A percentile compares a stretch with the other conserved stretches of the same genome.
These are phyloP conservation scores for Monascus purpureus DNA, from an alignment of 495 filamentous ascomycete genomes.

Conservation along the genomic window DNA sequence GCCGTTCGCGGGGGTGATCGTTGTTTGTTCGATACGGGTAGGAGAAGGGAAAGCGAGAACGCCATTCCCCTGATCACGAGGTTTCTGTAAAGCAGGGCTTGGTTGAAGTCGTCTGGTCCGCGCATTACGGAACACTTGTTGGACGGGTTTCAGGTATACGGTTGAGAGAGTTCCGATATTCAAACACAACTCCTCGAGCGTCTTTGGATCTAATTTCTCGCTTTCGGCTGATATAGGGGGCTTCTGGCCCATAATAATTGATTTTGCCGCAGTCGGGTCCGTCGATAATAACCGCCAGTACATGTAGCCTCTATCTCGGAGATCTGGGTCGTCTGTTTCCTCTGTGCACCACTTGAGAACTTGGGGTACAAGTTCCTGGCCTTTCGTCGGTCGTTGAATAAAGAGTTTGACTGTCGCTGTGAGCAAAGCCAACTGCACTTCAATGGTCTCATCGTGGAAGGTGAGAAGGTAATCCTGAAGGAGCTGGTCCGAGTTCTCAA, in stretches of 20 bases:
- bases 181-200: conserved; percentile 92
- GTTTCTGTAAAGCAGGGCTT: conserved; percentile 71
- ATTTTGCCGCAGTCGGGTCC: conserved; percentile 73
- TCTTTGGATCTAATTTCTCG: conserved; percentile 82
- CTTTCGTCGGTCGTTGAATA: conserved; percentile 91
- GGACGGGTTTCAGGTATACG: conserved; percentile 93
- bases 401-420: conserved; percentile 98
- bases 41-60: conserved; percentile 17
- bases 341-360: conserved; percentile 98
- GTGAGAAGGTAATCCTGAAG: conserved; percentile 90
- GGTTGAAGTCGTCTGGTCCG: conserved; percentile 63
- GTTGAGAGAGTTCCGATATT: conserved; percentile 93
- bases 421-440: conserved; percentile 87
- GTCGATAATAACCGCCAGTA: conserved; percentile 98
- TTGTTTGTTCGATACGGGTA: conserved; percentile 7
- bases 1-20: conserved; percentile 14
- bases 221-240: conserved; percentile 93
- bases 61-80: conserved; percentile 29
- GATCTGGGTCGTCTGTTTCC: conserved; percentile 95
- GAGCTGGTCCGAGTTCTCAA: conserved; percentile 87
- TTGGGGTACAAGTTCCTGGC: conserved; percentile 83
- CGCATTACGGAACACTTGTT: conserved; percentile 91
- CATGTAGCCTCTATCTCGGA: conserved; percentile 94
- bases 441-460: conserved; percentile 85
- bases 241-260: conserved; percentile 92